Percentiles rank a stretch among this genome's conserved stretches.
These are phyloP conservation scores for Rubia tinctorum DNA, from an alignment of 305 asterid species.

Conservation along the genomic window DNA sequence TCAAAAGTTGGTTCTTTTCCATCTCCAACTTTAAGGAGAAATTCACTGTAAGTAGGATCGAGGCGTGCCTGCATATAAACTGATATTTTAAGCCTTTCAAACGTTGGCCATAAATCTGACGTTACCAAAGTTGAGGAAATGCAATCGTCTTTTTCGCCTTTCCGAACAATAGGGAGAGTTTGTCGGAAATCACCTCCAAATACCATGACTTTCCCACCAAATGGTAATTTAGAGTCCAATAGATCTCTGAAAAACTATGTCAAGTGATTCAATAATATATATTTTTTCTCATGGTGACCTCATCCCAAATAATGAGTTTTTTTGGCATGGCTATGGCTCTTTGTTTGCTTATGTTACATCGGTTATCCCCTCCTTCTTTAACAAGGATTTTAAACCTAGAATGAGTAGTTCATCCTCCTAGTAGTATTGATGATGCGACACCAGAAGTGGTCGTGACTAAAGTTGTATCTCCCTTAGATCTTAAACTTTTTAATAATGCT, in stretches of 20 bases:
- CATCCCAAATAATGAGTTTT: neutral
- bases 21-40: neutral
- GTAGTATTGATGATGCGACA: neutral
- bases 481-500: neutral
- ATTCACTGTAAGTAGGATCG: neutral
- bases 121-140: neutral
- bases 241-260: neutral
- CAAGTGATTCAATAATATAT: neutral
- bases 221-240: neutral
- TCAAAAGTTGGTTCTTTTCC: neutral
- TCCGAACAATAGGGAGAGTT: neutral
- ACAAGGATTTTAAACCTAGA: neutral
- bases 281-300: neutral
- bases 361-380: rapidly evolving
- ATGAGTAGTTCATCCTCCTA: neutral
- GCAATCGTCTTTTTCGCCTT: no score
- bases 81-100: neutral
- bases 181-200: neutral
- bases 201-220: neutral
- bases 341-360: neutral
- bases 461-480: neutral
- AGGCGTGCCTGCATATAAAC: neutral
- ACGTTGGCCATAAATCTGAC: neutral
- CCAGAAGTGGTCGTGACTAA: neutral
- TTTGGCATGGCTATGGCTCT: neutral